A percentile compares a stretch with the other conserved stretches of the same genome.
Evolutionary conservation across 305 asterid genomes (phyloP).

Genomic region (Lippia alba): DNA sequence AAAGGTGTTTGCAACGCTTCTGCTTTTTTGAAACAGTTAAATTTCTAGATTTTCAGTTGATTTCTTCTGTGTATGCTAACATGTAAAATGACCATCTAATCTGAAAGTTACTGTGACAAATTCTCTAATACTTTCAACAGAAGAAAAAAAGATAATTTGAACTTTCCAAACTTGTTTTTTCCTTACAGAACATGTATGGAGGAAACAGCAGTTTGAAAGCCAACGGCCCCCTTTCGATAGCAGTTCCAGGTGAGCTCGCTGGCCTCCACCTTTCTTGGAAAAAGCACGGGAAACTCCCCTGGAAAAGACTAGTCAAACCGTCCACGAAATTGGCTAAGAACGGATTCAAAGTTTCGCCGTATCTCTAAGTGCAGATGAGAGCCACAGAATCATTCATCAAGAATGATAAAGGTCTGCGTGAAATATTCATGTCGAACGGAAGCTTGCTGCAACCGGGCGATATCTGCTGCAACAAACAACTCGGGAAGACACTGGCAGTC

Average conservation of each 20-base stretch:
- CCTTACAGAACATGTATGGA: conserved; percentile 59
- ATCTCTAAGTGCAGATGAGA: conserved; percentile 41
- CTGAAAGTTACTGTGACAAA: too few relatives aligned
- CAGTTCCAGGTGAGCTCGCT: conserved; percentile 76
- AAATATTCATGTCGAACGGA: conserved; percentile 57
- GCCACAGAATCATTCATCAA: conserved; percentile 34
- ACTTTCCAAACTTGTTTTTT: not conserved
- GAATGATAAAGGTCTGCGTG: conserved; percentile 61
- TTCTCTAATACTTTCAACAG: too few relatives aligned
- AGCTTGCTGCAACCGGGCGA: conserved; percentile 57
- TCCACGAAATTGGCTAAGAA: conserved; percentile 51
- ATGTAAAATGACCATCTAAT: too few relatives aligned
- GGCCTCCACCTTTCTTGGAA: conserved; percentile 71
- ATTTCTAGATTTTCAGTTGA: too few relatives aligned
- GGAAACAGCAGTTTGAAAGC: conserved; percentile 49
- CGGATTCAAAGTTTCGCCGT: conserved; percentile 67
- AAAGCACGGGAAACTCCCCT: conserved; percentile 57
- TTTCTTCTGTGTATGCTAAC: too few relatives aligned
- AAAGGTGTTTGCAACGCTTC: not conserved
- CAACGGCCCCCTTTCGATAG: conserved; percentile 63
- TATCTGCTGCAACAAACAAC: conserved; percentile 50
- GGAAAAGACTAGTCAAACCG: conserved; percentile 68
- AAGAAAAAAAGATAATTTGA: too few relatives aligned
- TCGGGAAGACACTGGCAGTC: conserved; percentile 46
- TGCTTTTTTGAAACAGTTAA: too few relatives aligned